Conservation (phyloP, 345 rosid genomes). For the Noccaea bulbosa region DNA sequence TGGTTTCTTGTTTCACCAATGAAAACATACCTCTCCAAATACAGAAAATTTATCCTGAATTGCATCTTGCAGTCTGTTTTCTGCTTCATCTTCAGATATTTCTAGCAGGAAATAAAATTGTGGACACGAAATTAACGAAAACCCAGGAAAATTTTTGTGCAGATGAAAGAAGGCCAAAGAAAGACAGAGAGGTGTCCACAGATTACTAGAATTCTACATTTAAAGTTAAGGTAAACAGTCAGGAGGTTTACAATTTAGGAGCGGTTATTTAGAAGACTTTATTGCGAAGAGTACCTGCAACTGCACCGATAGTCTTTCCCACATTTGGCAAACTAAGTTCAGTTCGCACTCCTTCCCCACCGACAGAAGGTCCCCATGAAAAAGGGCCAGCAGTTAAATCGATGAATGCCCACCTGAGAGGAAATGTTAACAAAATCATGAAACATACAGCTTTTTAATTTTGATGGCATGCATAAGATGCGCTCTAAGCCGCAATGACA, state of each 20-base stretch:
- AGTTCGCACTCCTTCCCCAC: constrained; percentile 99
- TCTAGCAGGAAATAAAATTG: constrained; percentile 55
- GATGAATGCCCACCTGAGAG: constrained; percentile 91
- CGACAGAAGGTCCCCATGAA: constrained; percentile 99
- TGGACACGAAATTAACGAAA: constrained; percentile 26
- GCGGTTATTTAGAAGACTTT: constrained; percentile 15
- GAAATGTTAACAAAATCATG: constrained; percentile 31
- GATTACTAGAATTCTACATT: constrained; percentile 8
- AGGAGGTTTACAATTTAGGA: constrained; percentile 16
- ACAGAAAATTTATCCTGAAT: constrained; percentile 96
- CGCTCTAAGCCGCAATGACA: constrained; percentile 30
- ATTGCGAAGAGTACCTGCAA: constrained; percentile 63
- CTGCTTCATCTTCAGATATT: constrained; percentile 98
- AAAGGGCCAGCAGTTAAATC: constrained; percentile 96
- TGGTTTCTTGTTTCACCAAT: constrained; percentile 27
- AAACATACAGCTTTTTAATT: constrained; percentile 6
- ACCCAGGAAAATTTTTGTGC: neutral
- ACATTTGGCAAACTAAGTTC: constrained; percentile 90
- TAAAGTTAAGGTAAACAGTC: constrained; percentile 3
- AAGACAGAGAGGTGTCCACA: constrained; percentile 2
- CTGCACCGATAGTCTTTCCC: constrained; percentile 92
- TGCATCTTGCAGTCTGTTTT: constrained; percentile 90
- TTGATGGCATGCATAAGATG: constrained; percentile 19
- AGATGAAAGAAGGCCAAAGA: constrained; percentile 17
- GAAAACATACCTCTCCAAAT: constrained; percentile 86